These are phyloP conservation scores for Vitis hybrid DNA, from an alignment of 177 flowering plant species.

Conservation along the genomic window DNA sequence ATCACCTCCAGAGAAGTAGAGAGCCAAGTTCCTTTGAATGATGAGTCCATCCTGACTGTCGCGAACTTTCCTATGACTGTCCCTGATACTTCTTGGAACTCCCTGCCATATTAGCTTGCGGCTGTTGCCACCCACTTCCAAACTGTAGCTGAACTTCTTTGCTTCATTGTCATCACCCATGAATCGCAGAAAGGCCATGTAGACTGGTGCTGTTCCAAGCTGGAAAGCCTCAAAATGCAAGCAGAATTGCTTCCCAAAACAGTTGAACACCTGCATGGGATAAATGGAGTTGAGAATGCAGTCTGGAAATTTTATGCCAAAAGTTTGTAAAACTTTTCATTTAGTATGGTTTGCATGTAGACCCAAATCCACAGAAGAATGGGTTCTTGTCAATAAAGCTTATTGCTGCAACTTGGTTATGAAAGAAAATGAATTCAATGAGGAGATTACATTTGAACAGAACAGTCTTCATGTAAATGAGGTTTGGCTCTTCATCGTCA, in stretches of 20 bases:
- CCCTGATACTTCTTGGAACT: slow-evolving; percentile 35
- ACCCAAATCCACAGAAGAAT: not conserved
- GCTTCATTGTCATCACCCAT: slow-evolving; percentile 44
- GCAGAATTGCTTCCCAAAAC: slow-evolving; percentile 40
- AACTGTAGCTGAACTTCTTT: slow-evolving; percentile 31
- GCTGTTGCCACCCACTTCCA: slow-evolving; percentile 38
- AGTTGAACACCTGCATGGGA: slow-evolving; percentile 31
- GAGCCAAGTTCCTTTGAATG: slow-evolving; percentile 33
- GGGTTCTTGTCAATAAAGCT: not conserved
- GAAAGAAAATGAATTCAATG: not conserved
- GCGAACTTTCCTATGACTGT: slow-evolving; percentile 36
- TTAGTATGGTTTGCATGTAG: no score
- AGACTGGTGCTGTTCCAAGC: slow-evolving; percentile 32
- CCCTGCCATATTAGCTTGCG: slow-evolving; percentile 39
- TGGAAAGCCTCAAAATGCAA: slow-evolving; percentile 44
- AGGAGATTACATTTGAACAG: no score
- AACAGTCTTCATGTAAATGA: no score
- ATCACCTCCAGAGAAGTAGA: slow-evolving; percentile 39
- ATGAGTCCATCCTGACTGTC: slow-evolving; percentile 39
- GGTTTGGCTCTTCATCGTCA: no score
- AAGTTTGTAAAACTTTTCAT: not conserved
- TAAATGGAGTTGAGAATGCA: not conserved
- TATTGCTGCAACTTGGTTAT: not conserved
- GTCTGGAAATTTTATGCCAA: not conserved
- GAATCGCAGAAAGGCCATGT: slow-evolving; percentile 40